A percentile compares a stretch with the other conserved stretches of the same genome.
Conservation (phyloP, 2,329 filamentous ascomycete genomes). For the Chrysoporthe cubensis region DNA sequence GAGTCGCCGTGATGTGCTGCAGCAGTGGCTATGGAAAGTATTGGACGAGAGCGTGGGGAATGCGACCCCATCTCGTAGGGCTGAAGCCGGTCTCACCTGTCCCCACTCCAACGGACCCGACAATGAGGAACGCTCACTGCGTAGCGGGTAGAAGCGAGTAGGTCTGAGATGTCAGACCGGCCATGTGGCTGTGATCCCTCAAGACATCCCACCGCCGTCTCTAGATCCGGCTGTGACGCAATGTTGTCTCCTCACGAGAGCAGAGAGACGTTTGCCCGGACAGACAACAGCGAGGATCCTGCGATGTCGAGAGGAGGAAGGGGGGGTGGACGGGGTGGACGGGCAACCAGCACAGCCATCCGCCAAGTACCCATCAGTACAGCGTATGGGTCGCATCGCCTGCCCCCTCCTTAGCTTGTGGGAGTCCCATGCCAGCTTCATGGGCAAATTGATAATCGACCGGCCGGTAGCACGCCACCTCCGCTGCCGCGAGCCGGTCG, state of each 20-base stretch:
- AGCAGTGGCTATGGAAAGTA: conserved; percentile 13
- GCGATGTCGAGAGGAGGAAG: not conserved
- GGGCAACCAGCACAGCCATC: not conserved
- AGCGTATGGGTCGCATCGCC: not conserved
- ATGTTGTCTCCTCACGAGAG: not conserved
- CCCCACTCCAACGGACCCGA: conserved; percentile 26
- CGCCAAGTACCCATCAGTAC: not conserved
- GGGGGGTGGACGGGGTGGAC: not conserved
- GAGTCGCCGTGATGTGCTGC: conserved; percentile 25
- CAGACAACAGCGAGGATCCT: not conserved
- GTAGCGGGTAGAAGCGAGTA: conserved; percentile 12
- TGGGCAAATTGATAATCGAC: not conserved
- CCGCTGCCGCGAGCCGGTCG: not conserved
- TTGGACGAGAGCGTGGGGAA: conserved; percentile 18
- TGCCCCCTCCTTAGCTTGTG: not conserved
- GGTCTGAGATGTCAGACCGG: not conserved
- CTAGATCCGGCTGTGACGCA: not conserved
- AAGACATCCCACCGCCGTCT: not conserved
- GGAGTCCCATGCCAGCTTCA: not conserved
- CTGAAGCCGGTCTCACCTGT: conserved; percentile 23
- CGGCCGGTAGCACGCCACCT: not conserved
- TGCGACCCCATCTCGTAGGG: conserved; percentile 23
- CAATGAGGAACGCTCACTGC: conserved; percentile 22
- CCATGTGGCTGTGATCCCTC: not conserved
- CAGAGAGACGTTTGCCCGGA: not conserved